phyloP scores from a whole-genome alignment of 2,329 filamentous ascomycete species.

The Elsinoe batatas region DNA sequence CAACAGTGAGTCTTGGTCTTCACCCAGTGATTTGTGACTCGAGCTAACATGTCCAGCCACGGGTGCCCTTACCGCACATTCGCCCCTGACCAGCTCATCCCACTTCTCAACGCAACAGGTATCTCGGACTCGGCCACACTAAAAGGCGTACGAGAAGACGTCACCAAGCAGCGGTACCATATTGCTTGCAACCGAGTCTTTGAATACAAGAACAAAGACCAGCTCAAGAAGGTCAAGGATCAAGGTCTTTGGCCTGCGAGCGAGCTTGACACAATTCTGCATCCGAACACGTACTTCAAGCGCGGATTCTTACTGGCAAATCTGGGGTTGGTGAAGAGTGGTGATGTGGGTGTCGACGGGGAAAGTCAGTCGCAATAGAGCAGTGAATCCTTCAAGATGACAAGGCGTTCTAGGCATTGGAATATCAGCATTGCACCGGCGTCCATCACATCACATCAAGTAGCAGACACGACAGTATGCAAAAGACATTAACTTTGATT shows the following conservation, averaged over 20 bases:
- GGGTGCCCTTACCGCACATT: constrained; percentile 97
- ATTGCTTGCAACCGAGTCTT: constrained; percentile 96
- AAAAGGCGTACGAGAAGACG: constrained; percentile 76
- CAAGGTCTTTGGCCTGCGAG: constrained; percentile 43
- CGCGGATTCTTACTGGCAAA: constrained; percentile 83
- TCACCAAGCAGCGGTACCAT: constrained; percentile 79
- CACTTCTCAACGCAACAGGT: constrained; percentile 66
- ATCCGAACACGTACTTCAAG: constrained; percentile 98
- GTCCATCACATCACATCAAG: not conserved
- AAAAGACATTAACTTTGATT: not conserved
- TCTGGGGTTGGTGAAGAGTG: constrained; percentile 42
- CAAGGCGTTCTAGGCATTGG: no score
- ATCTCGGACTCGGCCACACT: constrained; percentile 69
- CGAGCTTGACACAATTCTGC: constrained; percentile 88
- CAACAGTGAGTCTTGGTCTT: constrained; percentile 43
- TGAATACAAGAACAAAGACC: constrained; percentile 66
- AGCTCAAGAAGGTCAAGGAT: constrained; percentile 43
- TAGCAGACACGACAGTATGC: not conserved
- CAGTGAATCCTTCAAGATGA: no score
- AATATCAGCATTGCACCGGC: not conserved
- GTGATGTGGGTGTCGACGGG: constrained; percentile 30
- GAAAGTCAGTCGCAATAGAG: not conserved
- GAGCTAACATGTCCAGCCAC: constrained; percentile 38
- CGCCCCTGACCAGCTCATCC: constrained; percentile 71
- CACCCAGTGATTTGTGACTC: not conserved